Evolutionary conservation across 75 land plant genomes (phyloP), one percentile per base, ranked within the genome.

Genomic region (Cunninghamia lanceolata): DNA sequence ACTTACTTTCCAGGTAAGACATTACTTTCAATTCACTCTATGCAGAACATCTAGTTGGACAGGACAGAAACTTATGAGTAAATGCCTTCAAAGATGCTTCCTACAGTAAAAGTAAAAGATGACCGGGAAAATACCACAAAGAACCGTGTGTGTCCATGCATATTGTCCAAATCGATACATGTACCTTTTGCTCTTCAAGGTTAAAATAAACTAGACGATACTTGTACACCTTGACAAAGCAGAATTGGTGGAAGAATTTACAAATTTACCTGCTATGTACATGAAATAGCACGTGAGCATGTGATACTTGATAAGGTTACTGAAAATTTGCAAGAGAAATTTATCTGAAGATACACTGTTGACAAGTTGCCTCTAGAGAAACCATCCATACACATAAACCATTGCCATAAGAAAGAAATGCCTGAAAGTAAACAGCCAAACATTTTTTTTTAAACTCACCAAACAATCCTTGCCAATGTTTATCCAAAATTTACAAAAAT

Each of bases 101-200:
- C 99, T 7, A 97, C 99, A 85, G 97, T 95, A 83, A 97, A 97
- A 50, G 99, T n/a, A n/a, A n/a, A n/a, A n/a, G n/a, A 88, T 19
- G 99, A 97, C 88, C 95, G 99, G 2, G 96, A 87, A 88, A 97
- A 97, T 35, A 97, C 99, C 82, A 97, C 93, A 92, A 21, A 97
- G 91, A 87, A 97, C 95, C 99, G 95, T 97, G 87, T 97, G 99
- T 17, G 96, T 95, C 99, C 99, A 97, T 81, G 99, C 99, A 91
- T 89, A 97, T 87, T 97, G 97, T 84, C 96, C 94, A 89, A 97
- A 97, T 82, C 95, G 99, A 88, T 97, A 95, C 87, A 94, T 93
- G 89, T 97, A 97, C 92, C 90, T 88, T 88, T 93, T 93, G 89
- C 91, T 97, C 88, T 96, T 96, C 74, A 97, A 75, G 17, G 97